Base-by-base conservation (phyloP, 2,329 filamentous ascomycete species). In the Xylaria sp. region DNA sequence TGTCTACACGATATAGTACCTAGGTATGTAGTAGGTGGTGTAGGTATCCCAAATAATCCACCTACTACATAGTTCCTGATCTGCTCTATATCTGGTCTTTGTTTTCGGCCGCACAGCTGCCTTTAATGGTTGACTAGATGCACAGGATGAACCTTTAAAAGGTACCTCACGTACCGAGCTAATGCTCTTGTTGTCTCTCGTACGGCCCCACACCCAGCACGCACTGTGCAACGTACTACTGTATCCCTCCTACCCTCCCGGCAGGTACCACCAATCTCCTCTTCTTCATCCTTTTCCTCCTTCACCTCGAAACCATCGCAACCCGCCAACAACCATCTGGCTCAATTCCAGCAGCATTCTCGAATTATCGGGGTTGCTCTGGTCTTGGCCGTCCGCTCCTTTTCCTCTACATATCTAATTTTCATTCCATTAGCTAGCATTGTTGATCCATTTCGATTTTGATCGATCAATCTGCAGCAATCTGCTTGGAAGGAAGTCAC, bases 311-410 rank as follows among this genome's bases (percentile, higher is more conserved):
- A 58, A 70, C 69, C 64, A 62, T 66, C 64, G 48, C 56, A 75
- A 75, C 75, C 74, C 72, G 74, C 70, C 77, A 71, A 75, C 63
- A 70, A 75, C 73, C 71, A 74, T 67, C 77, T 88, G 86, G 86
- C 83, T 81, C 86, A 83, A 86, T 86, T 86, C 86, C 86, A 83
- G 85, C 78, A 79, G 84, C 84, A 78, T 82, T 83, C 82, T 83
- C 67, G 39, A 72, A 54, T 70, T 68, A 74, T 76, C 76, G 79
- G 79, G 83, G 83, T 86, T 83, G 80, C 82, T 80, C 86, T 89
- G 87, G 86, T 86, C 81, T 87, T 82, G 85, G 78, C 86, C 86
- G 86, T 88, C 86, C 86, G 82, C 85, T 88, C 86, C 83, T 84
- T 85, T 78, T 76, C 71, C 67, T 73, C 66, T 73, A 64, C 64